Percentiles rank a stretch among this genome's conserved stretches.
Conservation (phyloP, 148 eudicot genomes). For the Rhododendron molle region DNA sequence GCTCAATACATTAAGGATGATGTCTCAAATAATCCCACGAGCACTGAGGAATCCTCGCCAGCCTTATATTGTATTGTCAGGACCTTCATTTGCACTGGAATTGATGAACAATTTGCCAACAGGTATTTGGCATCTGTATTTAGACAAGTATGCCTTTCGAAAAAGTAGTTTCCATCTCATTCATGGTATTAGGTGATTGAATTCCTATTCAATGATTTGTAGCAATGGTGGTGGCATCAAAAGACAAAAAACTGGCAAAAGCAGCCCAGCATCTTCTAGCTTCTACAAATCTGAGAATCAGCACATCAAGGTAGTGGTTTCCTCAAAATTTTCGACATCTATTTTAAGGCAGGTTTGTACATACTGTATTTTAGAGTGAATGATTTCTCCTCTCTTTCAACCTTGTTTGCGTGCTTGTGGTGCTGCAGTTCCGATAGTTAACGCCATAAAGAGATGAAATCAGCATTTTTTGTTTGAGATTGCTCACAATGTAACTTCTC, state of each 20-base stretch:
- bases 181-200: no score
- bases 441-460: not conserved
- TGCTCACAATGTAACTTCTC: constrained; percentile 51
- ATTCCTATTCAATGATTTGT: no score
- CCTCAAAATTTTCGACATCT: not conserved
- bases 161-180: no score
- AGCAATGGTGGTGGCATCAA: constrained; percentile 77
- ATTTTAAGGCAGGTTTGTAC: not conserved
- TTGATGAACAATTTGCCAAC: no score
- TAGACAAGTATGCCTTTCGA: no score
- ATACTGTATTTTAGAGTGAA: not conserved
- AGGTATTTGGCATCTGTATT: no score
- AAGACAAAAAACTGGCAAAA: constrained; percentile 79
- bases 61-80: no score
- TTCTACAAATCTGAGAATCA: constrained; percentile 74
- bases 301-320: constrained; percentile 63
- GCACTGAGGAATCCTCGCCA: no score
- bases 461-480: not conserved
- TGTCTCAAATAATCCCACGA: no score
- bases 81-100: no score
- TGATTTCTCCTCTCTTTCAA: not conserved
- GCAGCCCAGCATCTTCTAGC: constrained; percentile 90
- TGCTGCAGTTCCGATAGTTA: constrained; percentile 1
- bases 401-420: not conserved
- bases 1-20: no score